Conservation (phyloP, 352 stramenopile species). For the Elongisporangium undulatum region DNA sequence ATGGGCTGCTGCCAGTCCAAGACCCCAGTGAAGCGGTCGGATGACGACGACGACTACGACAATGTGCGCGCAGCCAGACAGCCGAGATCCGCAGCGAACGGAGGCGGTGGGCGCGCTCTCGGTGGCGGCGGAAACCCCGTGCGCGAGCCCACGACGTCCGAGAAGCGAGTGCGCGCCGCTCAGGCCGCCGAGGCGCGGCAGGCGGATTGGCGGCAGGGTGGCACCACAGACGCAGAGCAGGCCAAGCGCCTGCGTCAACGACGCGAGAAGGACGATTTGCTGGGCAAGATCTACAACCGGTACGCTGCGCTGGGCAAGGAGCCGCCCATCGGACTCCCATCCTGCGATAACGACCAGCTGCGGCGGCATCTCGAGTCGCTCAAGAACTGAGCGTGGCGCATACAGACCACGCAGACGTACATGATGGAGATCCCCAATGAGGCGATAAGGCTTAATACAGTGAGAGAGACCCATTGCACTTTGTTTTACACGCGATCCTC, state of each 20-base stretch:
- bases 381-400: neutral
- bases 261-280: conserved; percentile 79
- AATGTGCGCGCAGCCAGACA: neutral
- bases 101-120: conserved; percentile 3
- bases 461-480: neutral
- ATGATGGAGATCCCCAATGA: neutral
- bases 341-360: conserved; percentile 75
- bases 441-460: neutral
- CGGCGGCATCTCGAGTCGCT: conserved; percentile 70
- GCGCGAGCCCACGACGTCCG: conserved; percentile 45
- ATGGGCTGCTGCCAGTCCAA: conserved; percentile 80
- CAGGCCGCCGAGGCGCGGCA: conserved; percentile 64
- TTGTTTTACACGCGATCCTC: neutral
- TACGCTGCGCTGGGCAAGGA: conserved; percentile 77
- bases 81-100: neutral
- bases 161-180: conserved; percentile 61
- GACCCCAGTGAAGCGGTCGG: conserved; percentile 29
- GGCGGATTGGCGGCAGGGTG: conserved; percentile 76
- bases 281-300: conserved; percentile 75
- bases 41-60: conserved; percentile 7
- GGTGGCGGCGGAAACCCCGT: conserved; percentile 9
- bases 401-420: neutral
- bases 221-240: conserved; percentile 55
- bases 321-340: conserved; percentile 73
- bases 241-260: conserved; percentile 54